Base-by-base conservation (phyloP, 371 early-diverging fungal genomes). In the Batkoa obscura region DNA sequence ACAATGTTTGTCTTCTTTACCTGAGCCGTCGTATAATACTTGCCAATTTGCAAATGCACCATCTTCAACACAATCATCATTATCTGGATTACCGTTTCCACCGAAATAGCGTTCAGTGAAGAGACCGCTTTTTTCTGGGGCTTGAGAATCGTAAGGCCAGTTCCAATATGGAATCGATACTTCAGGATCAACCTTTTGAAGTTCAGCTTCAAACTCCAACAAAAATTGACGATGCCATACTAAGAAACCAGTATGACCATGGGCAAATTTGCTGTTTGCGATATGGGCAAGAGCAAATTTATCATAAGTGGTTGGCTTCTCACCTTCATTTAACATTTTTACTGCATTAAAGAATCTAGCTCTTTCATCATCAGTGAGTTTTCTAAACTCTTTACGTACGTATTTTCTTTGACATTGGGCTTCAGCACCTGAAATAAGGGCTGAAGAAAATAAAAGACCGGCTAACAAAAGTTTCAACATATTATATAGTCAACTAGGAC, bases 161-260 rank as follows among this genome's bases (percentile, higher is more conserved):
- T 78, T 68, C 79, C 76, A 76, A 59, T 69, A 79, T 10, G 79
- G 75, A 23, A 76, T 58, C 12, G 49, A 51, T n/a, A 76, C 63
- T 8, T 43, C 33, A 3, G 71, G 61, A 58, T 75, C 67, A 41
- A 68, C 58, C 23, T 50, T 39, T 30, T 64, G 59, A 6, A 72
- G 50, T 31, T 60, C 59, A 6, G 48, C 17, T 51, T 75, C 72
- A 49, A 59, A 69, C 2, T 56, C 32, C 2, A 36, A 57, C 12
- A 71, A 10, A 50, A 64, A 68, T 43, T 36, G 6, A 17, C 75
- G 60, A 45, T 75, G 72, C 68, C 67, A 70, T 0, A 72, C 68
- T 34, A 69, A 63, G 53, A 74, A 65, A 15, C 30, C 3, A 3
- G 53, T 53, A 12, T n/a, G 9, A n/a, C n/a, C n/a, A 43, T 59